Evolutionary conservation across 495 filamentous ascomycete species (phyloP), one percentile per base, ranked within the genome.

Genomic region (Geopyxis carbonaria): DNA sequence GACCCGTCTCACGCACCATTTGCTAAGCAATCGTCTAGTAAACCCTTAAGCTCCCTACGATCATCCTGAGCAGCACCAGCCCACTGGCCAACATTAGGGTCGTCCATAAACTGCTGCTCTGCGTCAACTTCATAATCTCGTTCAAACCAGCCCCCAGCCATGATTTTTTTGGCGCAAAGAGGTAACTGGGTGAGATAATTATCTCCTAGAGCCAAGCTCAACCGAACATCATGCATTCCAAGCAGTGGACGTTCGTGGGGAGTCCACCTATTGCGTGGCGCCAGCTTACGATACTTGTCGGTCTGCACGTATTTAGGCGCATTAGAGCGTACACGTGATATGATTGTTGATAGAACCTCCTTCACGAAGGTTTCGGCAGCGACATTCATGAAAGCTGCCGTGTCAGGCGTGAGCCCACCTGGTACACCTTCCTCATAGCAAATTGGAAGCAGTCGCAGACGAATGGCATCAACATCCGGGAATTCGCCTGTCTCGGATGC

Each of bases 341-440:
- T 81, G 8, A 93, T 69, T 2, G 73, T 69, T 5, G 76, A 73
- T 22, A 95, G 62, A 4, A 87, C 69, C 48, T 93, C 81, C 60
- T 94, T 95, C 43, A 95, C 75, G 51, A 78, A 93, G 0, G 78
- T 84, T 58, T 97, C 87, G 2, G 82, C 80, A 2, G 87, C 89
- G 30, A 84, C 74, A 16, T 81, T 78, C 74, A 97, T 78, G 55
- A 87, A 83, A 36, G 80, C 75, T 4, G 86, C 74, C 23, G 80
- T 80, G 20, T 80, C 72, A 4, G 74, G 55, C 5, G 70, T 62
- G 44, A 80, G 71, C 2, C 85, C 82, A 16, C 68, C 69, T n/a
- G 68, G 67, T 3, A 97, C 70, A 0, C 86, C 89, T 44, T 80
- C 70, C 59, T 93, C 89, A 59, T 92, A 93, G 60, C 83, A 93